Evolutionary conservation across 2,329 filamentous ascomycete genomes (phyloP).

Genomic region (Apiospora hydei): DNA sequence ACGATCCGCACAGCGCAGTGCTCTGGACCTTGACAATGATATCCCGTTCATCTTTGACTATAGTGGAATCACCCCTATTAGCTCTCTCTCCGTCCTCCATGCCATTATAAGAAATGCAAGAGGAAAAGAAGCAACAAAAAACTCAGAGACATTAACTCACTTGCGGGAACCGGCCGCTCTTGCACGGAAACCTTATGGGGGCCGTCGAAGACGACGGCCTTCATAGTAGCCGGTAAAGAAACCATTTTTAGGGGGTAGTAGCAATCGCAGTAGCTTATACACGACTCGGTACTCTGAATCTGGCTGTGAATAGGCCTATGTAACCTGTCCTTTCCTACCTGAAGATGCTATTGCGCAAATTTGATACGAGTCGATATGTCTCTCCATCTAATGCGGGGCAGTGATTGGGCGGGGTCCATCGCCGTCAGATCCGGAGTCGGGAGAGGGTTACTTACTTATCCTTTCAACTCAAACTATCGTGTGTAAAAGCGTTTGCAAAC

Average conservation of each 20-base stretch:
- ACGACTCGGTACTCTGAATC: background rate
- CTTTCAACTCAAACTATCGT: background rate
- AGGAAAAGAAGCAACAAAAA: background rate
- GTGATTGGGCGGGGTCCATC: background rate
- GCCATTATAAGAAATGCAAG: background rate
- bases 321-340: background rate
- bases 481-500: background rate
- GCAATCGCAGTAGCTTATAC: background rate
- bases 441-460: background rate
- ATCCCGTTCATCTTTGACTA: conserved; percentile 74
- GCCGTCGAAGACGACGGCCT: conserved; percentile 87
- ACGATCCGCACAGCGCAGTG: conserved; percentile 89
- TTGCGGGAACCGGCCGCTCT: conserved; percentile 78
- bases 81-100: conserved; percentile 24
- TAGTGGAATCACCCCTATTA: conserved; percentile 29
- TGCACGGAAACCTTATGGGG: conserved; percentile 78
- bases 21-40: conserved; percentile 84
- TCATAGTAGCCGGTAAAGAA: conserved; percentile 66
- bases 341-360: background rate
- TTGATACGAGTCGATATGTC: background rate
- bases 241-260: conserved; percentile 8
- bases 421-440: background rate
- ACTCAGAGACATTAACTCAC: conserved; percentile 41
- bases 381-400: conserved; percentile 11
- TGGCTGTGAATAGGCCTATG: background rate